These are phyloP conservation scores for Pistacia atlantica DNA, from an alignment of 345 rosid genomes.

Conservation along the genomic window DNA sequence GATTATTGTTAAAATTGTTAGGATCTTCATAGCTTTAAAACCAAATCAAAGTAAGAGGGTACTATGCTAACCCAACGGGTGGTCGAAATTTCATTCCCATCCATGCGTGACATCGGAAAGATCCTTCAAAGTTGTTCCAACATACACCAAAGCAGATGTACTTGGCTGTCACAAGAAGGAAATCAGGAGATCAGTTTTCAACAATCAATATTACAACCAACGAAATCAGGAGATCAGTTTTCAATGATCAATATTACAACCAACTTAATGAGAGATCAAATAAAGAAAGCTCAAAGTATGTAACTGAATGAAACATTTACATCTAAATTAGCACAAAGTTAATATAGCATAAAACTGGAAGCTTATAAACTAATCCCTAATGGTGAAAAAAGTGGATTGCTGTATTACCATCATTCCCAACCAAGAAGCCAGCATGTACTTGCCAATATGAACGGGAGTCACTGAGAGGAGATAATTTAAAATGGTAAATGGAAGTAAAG, in stretches of 20 bases:
- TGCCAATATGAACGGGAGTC: conserved; percentile 52
- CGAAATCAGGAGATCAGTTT: no score
- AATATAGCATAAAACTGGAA: background rate
- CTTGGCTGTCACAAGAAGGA: conserved; percentile 43
- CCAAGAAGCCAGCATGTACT: conserved; percentile 56
- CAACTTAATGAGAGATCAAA: background rate
- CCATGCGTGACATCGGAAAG: conserved; percentile 56
- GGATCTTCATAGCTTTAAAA: no score
- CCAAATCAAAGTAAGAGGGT: background rate
- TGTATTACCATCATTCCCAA: conserved; percentile 59
- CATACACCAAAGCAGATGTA: conserved; percentile 54
- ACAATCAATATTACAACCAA: background rate
- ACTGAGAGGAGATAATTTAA: conserved; percentile 63
- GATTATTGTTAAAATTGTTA: no score
- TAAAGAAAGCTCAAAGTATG: background rate
- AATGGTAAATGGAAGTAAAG: conserved; percentile 59
- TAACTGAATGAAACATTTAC: background rate
- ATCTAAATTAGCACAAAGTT: background rate
- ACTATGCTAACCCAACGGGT: conserved; percentile 45
- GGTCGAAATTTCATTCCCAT: conserved; percentile 53
- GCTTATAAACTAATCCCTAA: background rate
- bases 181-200: background rate
- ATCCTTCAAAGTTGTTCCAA: conserved; percentile 62
- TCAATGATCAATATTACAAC: no score
- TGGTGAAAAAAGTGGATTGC: background rate